Evolutionary conservation across 768 basidiomycete species (phyloP).

Genomic region (Psilocybe subaeruginosa): DNA sequence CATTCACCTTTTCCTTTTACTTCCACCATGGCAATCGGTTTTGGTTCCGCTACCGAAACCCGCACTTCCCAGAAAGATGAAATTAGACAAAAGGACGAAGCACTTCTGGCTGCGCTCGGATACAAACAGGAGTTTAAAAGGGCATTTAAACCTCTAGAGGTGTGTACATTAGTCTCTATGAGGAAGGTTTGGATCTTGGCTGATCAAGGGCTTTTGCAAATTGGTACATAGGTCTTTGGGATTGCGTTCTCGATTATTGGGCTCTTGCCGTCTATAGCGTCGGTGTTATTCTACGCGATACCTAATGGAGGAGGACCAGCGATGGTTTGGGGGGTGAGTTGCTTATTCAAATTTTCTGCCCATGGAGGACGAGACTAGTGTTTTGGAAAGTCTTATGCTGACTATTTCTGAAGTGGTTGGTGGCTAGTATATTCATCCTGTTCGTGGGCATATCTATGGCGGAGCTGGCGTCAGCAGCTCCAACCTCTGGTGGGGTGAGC

Average conservation of each 20-base stretch:
- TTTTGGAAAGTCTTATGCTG: no score
- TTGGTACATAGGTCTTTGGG: conserved; percentile 60
- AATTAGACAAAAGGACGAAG: conserved; percentile 34
- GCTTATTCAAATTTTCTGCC: background rate
- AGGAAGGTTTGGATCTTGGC: background rate
- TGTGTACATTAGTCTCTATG: conserved; percentile 18
- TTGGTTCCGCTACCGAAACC: conserved; percentile 4
- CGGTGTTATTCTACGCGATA: conserved; percentile 55
- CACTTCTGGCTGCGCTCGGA: conserved; percentile 40
- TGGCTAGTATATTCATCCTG: conserved; percentile 65
- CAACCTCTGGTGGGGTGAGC: conserved; percentile 70
- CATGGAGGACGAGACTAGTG: background rate
- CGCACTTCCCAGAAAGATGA: conserved; percentile 15
- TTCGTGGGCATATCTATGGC: conserved; percentile 70
- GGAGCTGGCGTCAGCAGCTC: conserved; percentile 70
- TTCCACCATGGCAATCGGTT: conserved; percentile 4
- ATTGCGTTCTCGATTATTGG: conserved; percentile 75
- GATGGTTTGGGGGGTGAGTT: conserved; percentile 74
- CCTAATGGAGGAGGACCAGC: conserved; percentile 72
- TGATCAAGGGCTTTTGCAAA: background rate
- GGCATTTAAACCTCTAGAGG: conserved; percentile 54
- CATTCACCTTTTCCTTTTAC: background rate
- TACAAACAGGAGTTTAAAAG: conserved; percentile 59
- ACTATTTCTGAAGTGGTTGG: conserved; percentile 52
- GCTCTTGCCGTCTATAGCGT: conserved; percentile 64